A percentile compares a stretch with the other conserved stretches of the same genome.
Evolutionary conservation across 352 stramenopile species (phyloP).

Genomic region (Pythium folliculosum): DNA sequence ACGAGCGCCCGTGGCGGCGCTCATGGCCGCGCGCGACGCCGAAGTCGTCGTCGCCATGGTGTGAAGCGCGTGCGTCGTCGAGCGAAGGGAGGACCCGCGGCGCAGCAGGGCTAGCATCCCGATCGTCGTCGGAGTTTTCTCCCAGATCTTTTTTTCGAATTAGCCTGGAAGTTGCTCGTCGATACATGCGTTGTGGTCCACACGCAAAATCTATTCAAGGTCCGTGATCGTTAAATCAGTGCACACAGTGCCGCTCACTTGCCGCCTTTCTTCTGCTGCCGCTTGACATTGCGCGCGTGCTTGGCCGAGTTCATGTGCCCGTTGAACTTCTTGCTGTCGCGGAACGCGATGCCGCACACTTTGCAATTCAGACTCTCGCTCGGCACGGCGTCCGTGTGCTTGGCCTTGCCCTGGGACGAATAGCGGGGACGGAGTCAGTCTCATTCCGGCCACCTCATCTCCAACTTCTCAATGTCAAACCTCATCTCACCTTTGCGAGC

Average conservation of each 20-base stretch:
- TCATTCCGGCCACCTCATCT: neutral
- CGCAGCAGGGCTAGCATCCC: constrained; percentile 22
- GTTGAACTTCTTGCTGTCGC: constrained; percentile 82
- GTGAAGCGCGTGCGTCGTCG: neutral
- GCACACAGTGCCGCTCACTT: neutral
- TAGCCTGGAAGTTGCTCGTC: neutral
- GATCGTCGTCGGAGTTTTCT: neutral
- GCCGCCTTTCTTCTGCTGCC: constrained; percentile 37
- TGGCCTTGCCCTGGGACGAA: constrained; percentile 19
- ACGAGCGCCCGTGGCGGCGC: constrained; percentile 24
- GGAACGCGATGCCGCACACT: constrained; percentile 55
- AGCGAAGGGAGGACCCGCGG: constrained; percentile 11
- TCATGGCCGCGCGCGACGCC: constrained; percentile 5
- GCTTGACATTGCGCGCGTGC: constrained; percentile 72
- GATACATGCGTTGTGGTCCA: constrained; percentile 1
- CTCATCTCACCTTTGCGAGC: constrained; percentile 2
- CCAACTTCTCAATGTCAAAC: no score
- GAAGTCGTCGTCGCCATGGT: constrained; percentile 13
- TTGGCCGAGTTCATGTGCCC: constrained; percentile 87
- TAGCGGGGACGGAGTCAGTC: neutral
- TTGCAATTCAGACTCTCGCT: constrained; percentile 49
- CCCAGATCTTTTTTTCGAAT: constrained; percentile 10
- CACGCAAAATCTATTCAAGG: neutral
- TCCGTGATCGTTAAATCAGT: neutral
- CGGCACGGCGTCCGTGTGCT: constrained; percentile 12